Base-by-base conservation (phyloP, 352 stramenopile genomes). In the Pythium myriotylum region DNA sequence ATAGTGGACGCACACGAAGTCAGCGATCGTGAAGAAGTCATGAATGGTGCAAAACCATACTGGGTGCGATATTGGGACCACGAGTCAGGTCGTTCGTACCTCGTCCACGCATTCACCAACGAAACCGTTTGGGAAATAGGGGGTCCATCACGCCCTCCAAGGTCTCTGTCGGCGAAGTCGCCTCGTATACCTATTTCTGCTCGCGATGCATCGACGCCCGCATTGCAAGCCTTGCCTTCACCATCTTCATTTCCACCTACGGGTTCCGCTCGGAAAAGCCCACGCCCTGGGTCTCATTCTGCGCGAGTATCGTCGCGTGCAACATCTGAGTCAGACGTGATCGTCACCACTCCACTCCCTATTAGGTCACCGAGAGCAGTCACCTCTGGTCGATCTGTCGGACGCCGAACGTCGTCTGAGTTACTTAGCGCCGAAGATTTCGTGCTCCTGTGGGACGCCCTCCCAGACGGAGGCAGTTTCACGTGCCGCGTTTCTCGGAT, bases 71-170 rank as follows among this genome's bases (percentile, higher is more conserved):
- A 93, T 51, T 81, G 66, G 67, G 77, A 91, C 47, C 71, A 84
- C 0, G 60, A 56, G 12, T 88, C 74, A 4, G 60, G 60, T 2
- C 69, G 77, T 7, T 65, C 80, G 1, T 92, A 87, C 56, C 73
- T 93, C 12, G 80, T 89, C 16, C 84, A 93, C 57, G 88, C 78
- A 2, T 39, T 86, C 33, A 91, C 84, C 0, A 70, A 74, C 4
- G 82, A 91, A 57, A 77, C 76, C 0, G 72, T 93, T 4, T 92
- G 84, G 82, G 84, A 92, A 54, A 83, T 86, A n/a, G 52, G 39
- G 1, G 49, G 63, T 1, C 39, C 47, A 10, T 7, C 45, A 17
- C 35, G 40, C 10, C 24, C 40, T 4, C 53, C 24, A 49, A 43
- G 8, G 12, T 35, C 54, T 3, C 27, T 33, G 20, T 35, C 26